These are phyloP conservation scores for Phialophora expanda DNA, from an alignment of 2,329 filamentous ascomycete genomes.

Conservation along the genomic window DNA sequence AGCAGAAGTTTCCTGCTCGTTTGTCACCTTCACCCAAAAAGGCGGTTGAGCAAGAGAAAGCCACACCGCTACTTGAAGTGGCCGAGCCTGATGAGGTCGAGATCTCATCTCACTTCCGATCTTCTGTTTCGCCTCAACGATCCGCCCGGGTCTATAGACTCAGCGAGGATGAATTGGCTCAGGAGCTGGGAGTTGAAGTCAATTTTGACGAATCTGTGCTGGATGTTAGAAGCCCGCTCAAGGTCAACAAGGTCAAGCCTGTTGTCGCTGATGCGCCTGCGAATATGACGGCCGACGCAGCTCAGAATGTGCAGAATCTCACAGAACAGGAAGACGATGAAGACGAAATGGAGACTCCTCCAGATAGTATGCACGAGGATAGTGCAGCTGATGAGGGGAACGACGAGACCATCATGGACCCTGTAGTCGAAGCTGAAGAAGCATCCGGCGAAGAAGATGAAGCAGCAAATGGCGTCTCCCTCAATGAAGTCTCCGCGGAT, in stretches of 20 bases:
- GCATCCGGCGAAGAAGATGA: constrained; percentile 10
- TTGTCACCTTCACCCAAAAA: constrained; percentile 27
- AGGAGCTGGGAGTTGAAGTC: constrained; percentile 25
- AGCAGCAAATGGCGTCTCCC: neutral
- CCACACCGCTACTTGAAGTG: neutral
- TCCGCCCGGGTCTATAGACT: constrained; percentile 32
- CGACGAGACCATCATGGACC: constrained; percentile 31
- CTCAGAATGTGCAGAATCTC: constrained; percentile 1
- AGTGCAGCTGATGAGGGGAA: neutral
- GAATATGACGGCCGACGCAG: neutral
- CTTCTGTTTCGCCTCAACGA: constrained; percentile 38
- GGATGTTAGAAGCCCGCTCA: constrained; percentile 36
- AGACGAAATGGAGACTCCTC: constrained; percentile 2
- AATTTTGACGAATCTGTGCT: constrained; percentile 41
- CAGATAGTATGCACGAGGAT: neutral
- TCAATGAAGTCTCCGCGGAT: neutral
- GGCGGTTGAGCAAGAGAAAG: neutral
- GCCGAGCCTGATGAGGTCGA: constrained; percentile 29
- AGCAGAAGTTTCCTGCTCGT: constrained; percentile 39
- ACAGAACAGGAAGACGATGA: neutral
- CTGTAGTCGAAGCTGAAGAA: constrained; percentile 35
- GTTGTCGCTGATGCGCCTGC: constrained; percentile 29
- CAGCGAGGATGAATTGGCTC: constrained; percentile 36
- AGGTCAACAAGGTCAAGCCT: constrained; percentile 33
- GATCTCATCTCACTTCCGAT: constrained; percentile 38